These are phyloP conservation scores for Coniochaeta hoffmannii DNA, from an alignment of 2,329 filamentous ascomycete genomes.

Conservation along the genomic window DNA sequence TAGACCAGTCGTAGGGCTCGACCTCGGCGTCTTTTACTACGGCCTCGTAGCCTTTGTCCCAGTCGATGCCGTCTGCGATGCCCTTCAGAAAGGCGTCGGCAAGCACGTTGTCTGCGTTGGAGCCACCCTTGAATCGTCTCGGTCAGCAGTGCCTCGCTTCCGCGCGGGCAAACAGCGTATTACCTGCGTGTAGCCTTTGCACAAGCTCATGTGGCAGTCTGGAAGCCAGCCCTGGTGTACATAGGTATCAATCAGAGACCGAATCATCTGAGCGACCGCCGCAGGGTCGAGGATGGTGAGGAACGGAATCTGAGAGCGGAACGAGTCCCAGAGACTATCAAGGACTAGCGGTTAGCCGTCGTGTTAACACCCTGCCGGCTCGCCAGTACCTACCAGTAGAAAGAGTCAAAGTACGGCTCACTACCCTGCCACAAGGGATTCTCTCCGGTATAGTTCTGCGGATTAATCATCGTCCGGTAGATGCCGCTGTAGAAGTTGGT, in stretches of 20 bases:
- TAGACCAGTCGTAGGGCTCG: constrained; percentile 62
- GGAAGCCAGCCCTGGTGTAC: constrained; percentile 63
- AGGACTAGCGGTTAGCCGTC: background rate
- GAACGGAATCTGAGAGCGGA: constrained; percentile 61
- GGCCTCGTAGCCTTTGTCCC: constrained; percentile 62
- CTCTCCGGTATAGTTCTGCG: constrained; percentile 68
- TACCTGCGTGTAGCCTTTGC: constrained; percentile 62
- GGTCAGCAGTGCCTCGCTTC: constrained; percentile 11
- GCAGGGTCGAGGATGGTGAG: constrained; percentile 60
- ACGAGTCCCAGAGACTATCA: constrained; percentile 59
- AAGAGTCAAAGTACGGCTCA: constrained; percentile 69
- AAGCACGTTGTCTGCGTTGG: constrained; percentile 64
- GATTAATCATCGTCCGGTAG: constrained; percentile 66
- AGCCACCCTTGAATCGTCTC: constrained; percentile 48
- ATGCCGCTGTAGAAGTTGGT: constrained; percentile 64
- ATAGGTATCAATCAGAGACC: constrained; percentile 66
- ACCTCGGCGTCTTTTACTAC: constrained; percentile 66
- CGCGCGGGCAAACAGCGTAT: constrained; percentile 14
- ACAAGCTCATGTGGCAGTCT: constrained; percentile 70
- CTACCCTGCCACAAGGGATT: constrained; percentile 59
- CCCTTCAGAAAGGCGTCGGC: constrained; percentile 63
- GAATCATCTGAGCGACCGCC: constrained; percentile 58
- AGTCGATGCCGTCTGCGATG: constrained; percentile 52
- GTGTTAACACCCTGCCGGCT: background rate
- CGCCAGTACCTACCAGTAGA: constrained; percentile 54